Percentiles rank a stretch among this genome's conserved stretches.
These are phyloP conservation scores for Eucalyptus cloeziana DNA, from an alignment of 345 rosid species.

Conservation along the genomic window DNA sequence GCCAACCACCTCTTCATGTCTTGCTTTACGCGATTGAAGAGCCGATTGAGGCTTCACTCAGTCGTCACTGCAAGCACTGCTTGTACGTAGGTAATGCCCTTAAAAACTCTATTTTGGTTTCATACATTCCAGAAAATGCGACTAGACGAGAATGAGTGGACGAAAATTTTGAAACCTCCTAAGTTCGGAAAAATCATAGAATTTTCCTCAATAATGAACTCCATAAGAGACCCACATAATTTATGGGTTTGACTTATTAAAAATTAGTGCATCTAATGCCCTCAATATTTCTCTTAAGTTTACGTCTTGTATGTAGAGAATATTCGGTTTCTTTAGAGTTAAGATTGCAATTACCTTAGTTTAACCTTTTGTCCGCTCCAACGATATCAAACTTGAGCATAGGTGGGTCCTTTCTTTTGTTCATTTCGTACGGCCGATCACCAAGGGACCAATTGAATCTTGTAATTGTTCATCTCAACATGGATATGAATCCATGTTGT, in stretches of 20 bases:
- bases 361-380: neutral
- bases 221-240: neutral
- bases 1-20: constrained; percentile 63
- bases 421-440: neutral
- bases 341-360: neutral
- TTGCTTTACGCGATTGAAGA: constrained; percentile 71
- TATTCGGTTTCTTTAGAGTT: neutral
- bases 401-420: neutral
- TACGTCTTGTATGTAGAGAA: neutral
- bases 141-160: neutral
- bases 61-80: constrained; percentile 72
- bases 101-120: neutral
- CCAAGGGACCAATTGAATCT: neutral
- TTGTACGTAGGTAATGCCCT: constrained; percentile 62
- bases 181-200: neutral
- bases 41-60: constrained; percentile 32
- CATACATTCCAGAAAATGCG: neutral
- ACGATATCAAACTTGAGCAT: neutral
- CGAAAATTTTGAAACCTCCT: neutral
- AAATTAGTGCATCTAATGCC: neutral
- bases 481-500: neutral
- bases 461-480: neutral
- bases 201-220: neutral
- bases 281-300: neutral
- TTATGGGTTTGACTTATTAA: neutral